Evolutionary conservation across 2,329 filamentous ascomycete species (phyloP).

Genomic region (Cytospora piceicola): DNA sequence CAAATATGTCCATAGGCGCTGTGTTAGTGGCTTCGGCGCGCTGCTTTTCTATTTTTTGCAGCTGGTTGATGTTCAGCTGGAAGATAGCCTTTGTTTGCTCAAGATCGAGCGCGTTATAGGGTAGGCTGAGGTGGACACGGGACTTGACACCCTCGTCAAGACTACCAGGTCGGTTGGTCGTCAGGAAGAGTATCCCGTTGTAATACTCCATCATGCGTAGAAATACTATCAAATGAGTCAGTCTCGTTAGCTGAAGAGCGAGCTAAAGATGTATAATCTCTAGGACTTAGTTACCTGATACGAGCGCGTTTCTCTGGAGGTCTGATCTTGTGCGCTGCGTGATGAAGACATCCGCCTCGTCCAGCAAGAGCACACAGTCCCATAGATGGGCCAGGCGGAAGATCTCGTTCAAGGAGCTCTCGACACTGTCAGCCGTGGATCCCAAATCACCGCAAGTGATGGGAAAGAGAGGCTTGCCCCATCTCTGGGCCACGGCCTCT

Average conservation of each 20-base stretch:
- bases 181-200: constrained; percentile 42
- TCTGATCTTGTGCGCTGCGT: constrained; percentile 30
- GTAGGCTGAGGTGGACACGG: constrained; percentile 25
- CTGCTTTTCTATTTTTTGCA: too few relatives aligned
- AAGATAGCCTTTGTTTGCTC: too few relatives aligned
- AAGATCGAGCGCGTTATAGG: too few relatives aligned
- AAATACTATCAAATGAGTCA: too few relatives aligned
- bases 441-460: constrained; percentile 40
- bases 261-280: too few relatives aligned
- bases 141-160: constrained; percentile 37
- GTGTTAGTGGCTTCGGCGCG: too few relatives aligned
- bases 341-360: constrained; percentile 50
- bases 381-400: constrained; percentile 40
- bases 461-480: constrained; percentile 39
- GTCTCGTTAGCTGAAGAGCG: too few relatives aligned
- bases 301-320: constrained; percentile 36
- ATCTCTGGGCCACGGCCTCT: constrained; percentile 41
- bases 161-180: constrained; percentile 40
- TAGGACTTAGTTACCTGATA: constrained; percentile 33
- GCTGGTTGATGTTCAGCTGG: too few relatives aligned
- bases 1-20: too few relatives aligned
- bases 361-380: constrained; percentile 47
- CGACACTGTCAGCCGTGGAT: constrained; percentile 34
- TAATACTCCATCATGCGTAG: constrained; percentile 36
- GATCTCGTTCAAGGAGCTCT: constrained; percentile 35